Evolutionary conservation across 108 stramenopile species (phyloP), one percentile per base, ranked within the genome.

Genomic region (Thalassiosira profunda): DNA sequence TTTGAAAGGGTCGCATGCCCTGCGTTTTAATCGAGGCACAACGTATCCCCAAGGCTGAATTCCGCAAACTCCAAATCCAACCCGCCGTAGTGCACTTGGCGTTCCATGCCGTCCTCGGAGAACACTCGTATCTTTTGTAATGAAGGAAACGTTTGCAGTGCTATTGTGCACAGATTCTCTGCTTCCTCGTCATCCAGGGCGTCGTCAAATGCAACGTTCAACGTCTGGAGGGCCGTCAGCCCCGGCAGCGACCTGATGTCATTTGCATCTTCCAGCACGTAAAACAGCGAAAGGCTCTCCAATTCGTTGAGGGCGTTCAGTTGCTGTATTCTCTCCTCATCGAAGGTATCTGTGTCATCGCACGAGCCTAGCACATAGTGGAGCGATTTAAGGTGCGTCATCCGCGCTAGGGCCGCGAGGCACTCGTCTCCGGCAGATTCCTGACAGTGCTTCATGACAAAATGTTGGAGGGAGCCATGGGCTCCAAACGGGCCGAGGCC

Each of bases 41-140:
- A 54, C 25, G 55, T 28, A 36, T 76, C 75, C 25, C 75, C 75
- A 40, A 76, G 51, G 11, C 23, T 45, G 35, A 68, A 76, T 0
- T 21, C 15, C 1, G 36, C 17, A 48, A 67, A 76, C 54, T 76
- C 67, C 15, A 76, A 57, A 15, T 76, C 75, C 6, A 76, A 36
- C 12, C n/a, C 37, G 2, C 54, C 67, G 6, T 58, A 21, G 24
- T 55, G 31, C 34, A 56, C 15, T 12, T 51, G 53, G 30, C 63
- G 57, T 12, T 53, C 67, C 75, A 76, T 76, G 23, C 59, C 35
- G 15, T 56, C 61, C 28, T 62, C 66, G 23, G 65, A 60, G 43
- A 76, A 76, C 33, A 76, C 33, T 29, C 67, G 29, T 0, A 76
- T 37, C 43, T 68, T 76, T 14, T 20, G 58, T 20, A 76, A 30